Evolutionary conservation across 352 stramenopile genomes (phyloP), one percentile per base, ranked within the genome.

Genomic region (Thalassiosira allenii): DNA sequence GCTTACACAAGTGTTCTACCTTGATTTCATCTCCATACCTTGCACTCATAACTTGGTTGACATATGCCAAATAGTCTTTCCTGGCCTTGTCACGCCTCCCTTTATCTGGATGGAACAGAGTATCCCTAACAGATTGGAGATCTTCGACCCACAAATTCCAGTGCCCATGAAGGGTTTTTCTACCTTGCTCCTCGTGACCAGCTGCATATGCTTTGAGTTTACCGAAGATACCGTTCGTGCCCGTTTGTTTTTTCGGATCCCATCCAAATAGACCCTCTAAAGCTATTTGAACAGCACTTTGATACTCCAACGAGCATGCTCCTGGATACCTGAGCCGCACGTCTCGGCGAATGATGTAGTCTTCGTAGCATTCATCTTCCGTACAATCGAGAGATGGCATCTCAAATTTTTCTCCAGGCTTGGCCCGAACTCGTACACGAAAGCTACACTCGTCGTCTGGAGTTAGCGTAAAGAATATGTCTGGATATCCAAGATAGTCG

Each of bases 181-280:
- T 44, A 71, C 62, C 44, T 71, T 71, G 62, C n/a, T 71, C 62
- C 29, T 71, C 62, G 44, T 71, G 62, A 23, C 40, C 62, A 44
- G 58, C 62, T 30, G 41, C 40, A 52, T 30, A 59, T 4, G 62
- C 62, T 32, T 44, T 6, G 12, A 71, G 20, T 30, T 29, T 53
- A n/a, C 62, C 62, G 43, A 71, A 71, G 14, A 71, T 47, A 47
- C 62, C 62, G 17, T 41, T 41, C 9, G 2, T 17, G 3, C 62
- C 41, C 12, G 37, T 61, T 59, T 71, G 62, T 23, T 52, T 71
- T 44, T 71, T 44, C 14, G 11, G 2, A 59, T 71, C 62, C 62
- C 62, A 71, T 3, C 44, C 23, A 71, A 71, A 71, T 11, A 71
- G 40, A 20, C 17, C 29, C 11, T 71, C 44, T 11, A 71, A 29